Percentiles rank a stretch among this genome's conserved stretches.
Conservation (phyloP, 2,329 filamentous ascomycete species). For the Didymellaceae sp. region DNA sequence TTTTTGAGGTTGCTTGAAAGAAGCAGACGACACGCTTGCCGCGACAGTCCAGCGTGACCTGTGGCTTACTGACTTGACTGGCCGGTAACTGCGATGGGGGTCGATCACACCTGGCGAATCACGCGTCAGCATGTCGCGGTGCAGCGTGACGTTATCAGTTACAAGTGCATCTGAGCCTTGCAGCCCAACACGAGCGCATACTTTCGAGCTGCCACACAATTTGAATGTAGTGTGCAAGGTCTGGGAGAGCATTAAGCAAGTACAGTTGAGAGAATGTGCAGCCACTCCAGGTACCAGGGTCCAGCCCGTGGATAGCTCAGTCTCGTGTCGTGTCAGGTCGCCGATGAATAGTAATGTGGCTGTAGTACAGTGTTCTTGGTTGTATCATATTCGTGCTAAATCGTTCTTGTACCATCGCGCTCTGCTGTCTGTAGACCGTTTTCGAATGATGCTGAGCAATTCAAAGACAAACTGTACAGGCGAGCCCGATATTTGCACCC, state of each 20-base stretch:
- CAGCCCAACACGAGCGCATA: background rate
- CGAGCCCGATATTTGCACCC: slow-evolving; percentile 8
- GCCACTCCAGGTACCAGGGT: no score
- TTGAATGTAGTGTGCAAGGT: no score
- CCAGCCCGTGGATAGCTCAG: no score
- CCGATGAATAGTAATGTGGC: no score
- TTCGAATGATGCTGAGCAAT: slow-evolving; percentile 27
- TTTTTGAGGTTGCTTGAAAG: slow-evolving; percentile 11
- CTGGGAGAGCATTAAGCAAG: no score
- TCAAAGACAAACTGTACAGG: slow-evolving; percentile 22
- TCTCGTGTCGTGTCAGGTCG: no score
- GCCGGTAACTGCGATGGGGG: slow-evolving; percentile 2
- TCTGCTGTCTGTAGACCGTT: slow-evolving; percentile 15
- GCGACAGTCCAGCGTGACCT: slow-evolving; percentile 10
- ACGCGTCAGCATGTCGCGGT: slow-evolving; percentile 5
- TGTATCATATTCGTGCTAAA: slow-evolving; percentile 12
- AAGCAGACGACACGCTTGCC: slow-evolving; percentile 7
- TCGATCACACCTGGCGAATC: slow-evolving; percentile 16
- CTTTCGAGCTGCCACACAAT: background rate
- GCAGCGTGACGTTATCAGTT: slow-evolving; percentile 30
- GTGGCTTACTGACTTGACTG: slow-evolving; percentile 15
- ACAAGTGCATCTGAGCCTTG: slow-evolving; percentile 4
- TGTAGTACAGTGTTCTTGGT: background rate
- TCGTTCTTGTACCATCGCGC: slow-evolving; percentile 16
- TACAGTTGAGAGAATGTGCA: no score